Base-by-base conservation (phyloP, 306 rosid genomes). In the Cyamopsis tetragonoloba region DNA sequence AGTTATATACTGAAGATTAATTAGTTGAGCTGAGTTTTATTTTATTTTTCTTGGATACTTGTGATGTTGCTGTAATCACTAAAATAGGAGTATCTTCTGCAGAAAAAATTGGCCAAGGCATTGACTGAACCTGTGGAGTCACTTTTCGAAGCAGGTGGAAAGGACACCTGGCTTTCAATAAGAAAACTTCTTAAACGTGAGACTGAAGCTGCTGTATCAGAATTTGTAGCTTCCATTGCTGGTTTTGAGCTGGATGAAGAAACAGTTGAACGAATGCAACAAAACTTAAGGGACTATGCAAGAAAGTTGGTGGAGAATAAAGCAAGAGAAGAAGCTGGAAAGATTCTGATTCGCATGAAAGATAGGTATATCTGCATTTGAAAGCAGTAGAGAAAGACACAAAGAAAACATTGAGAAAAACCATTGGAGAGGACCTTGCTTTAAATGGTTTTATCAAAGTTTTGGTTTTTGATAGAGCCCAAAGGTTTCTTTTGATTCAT, bases 291-390 rank as follows among this genome's bases (percentile, higher is more conserved):
- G 74, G 88, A 78, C 59, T 75, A 79, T 68, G 91, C 91, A 46
- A 86, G 88, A 84, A 80, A 78, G 56, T 43, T 92, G 70, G 96
- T 92, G 38, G 93, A 88, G 70, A 80, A 60, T 58, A 92, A 83
- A 74, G 96, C 88, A 81, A 78, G 87, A 72, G 96, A 87, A 72
- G 98, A 86, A 78, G 88, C 96, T 67, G 89, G 87, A 35, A 87
- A 84, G 69, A 82, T 80, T 76, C 73, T 89, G 81, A 84, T 86
- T 66, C 86, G 66, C 79, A 92, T 92, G 96, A 92, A 92, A 81
- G 96, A 92, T 77, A 84, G 93, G 96, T 92, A 85, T 72, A 85
- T 72, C 23, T 24, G 24, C 37, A 26, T 74, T 27, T 71, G 12
- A 51, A 58, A 51, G 28, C 24, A 38, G 24, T 53, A 30, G 35